phyloP scores from a whole-genome alignment of 2,329 filamentous ascomycete genomes.

The Sporothrix pseudoabietina region DNA sequence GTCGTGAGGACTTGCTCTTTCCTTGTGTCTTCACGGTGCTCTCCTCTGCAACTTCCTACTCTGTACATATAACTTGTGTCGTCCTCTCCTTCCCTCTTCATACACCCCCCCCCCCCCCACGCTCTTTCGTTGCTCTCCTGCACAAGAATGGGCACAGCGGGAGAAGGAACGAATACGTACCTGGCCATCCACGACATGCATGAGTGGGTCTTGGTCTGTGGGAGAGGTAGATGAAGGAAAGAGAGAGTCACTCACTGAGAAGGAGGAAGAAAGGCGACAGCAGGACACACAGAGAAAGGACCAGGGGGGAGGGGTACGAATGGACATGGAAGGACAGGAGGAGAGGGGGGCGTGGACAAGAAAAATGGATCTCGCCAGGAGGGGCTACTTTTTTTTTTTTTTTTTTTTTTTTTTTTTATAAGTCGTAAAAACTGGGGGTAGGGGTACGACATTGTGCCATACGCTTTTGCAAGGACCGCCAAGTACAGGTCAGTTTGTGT shows the following conservation, averaged over 20 bases:
- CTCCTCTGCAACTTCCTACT: not conserved
- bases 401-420: slow-evolving; percentile 25
- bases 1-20: not conserved
- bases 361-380: slow-evolving; percentile 4
- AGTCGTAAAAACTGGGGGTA: slow-evolving; percentile 25
- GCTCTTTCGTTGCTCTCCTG: slow-evolving; percentile 16
- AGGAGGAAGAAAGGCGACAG: not conserved
- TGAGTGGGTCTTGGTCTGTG: slow-evolving; percentile 22
- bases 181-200: slow-evolving; percentile 32
- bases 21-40: not conserved
- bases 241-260: slow-evolving; percentile 8
- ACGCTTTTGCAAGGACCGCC: slow-evolving; percentile 30
- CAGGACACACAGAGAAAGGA: slow-evolving; percentile 12
- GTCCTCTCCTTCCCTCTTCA: not conserved
- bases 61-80: not conserved
- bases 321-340: not conserved
- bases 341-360: slow-evolving; percentile 18
- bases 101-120: not conserved
- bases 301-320: slow-evolving; percentile 19
- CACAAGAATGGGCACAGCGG: slow-evolving; percentile 10
- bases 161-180: slow-evolving; percentile 25
- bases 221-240: not conserved
- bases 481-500: slow-evolving; percentile 26
- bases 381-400: slow-evolving; percentile 16
- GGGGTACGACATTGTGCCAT: slow-evolving; percentile 30